These are phyloP conservation scores for Porcisia hertigi DNA, from an alignment of 208 protist species.

Conservation along the genomic window DNA sequence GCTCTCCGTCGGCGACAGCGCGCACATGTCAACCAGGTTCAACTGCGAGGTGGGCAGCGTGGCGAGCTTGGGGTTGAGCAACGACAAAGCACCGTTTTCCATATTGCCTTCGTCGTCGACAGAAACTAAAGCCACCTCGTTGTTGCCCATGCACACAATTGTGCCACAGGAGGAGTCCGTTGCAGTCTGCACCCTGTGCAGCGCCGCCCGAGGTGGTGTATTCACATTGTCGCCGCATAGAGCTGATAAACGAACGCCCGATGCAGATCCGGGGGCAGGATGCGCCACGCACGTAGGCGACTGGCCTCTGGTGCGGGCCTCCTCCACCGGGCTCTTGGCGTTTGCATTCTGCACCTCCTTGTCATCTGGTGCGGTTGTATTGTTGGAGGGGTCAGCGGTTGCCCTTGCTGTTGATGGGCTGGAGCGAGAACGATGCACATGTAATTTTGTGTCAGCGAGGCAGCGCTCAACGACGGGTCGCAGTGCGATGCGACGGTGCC, in stretches of 20 bases:
- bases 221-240: background rate
- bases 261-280: background rate
- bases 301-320: background rate
- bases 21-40: conserved; percentile 54
- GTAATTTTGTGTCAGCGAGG: conserved; percentile 19
- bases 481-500: conserved; percentile 29
- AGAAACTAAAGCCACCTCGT: conserved; percentile 9
- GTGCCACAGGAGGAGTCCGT: background rate
- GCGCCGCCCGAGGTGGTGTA: background rate
- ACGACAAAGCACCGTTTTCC: background rate
- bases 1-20: conserved; percentile 55
- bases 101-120: background rate
- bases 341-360: background rate
- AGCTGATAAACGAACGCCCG: background rate
- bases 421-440: background rate
- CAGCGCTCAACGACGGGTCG: conserved; percentile 17
- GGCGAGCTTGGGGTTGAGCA: background rate
- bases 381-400: too few species aligned
- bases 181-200: background rate
- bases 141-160: background rate
- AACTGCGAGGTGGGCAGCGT: conserved; percentile 12
- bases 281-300: background rate
- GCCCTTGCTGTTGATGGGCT: background rate
- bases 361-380: background rate
- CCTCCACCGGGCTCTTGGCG: background rate